phyloP scores from a whole-genome alignment of 2,329 filamentous ascomycete genomes.

The Epichloe gansuensis region DNA sequence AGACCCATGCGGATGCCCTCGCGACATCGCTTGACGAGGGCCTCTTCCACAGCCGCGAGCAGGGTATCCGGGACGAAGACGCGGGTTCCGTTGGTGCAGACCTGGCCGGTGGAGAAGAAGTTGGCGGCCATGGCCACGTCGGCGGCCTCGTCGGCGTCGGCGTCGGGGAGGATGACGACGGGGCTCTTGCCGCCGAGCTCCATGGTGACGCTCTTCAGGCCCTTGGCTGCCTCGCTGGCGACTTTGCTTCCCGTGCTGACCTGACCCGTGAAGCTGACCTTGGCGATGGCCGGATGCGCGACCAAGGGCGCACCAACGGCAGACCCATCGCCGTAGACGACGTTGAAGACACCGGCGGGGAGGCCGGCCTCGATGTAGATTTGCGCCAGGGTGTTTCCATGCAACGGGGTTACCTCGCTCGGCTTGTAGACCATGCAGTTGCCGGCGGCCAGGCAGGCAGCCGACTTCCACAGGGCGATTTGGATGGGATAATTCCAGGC shows the following conservation, averaged over 20 bases:
- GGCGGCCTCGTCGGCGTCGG: conserved; percentile 65
- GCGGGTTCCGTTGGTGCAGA: conserved; percentile 84
- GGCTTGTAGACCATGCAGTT: conserved; percentile 91
- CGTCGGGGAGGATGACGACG: conserved; percentile 67
- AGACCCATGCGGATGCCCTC: conserved; percentile 67
- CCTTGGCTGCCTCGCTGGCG: conserved; percentile 57
- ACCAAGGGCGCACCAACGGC: conserved; percentile 61
- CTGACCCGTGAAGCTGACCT: conserved; percentile 84
- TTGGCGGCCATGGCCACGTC: conserved; percentile 89
- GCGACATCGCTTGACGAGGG: conserved; percentile 36
- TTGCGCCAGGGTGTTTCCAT: conserved; percentile 60
- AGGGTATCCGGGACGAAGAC: conserved; percentile 64
- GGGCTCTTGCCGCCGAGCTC: conserved; percentile 83
- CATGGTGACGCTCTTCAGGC: conserved; percentile 88
- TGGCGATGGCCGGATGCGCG: conserved; percentile 58
- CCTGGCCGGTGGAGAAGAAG: conserved; percentile 82
- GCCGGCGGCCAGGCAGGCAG: conserved; percentile 70
- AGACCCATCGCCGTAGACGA: conserved; percentile 67
- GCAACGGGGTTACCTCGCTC: conserved; percentile 76
- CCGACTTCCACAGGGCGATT: conserved; percentile 82
- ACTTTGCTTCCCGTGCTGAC: conserved; percentile 75
- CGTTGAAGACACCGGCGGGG: conserved; percentile 74
- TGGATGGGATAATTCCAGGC: conserved; percentile 91
- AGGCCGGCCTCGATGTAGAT: conserved; percentile 69
- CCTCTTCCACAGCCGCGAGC: conserved; percentile 54